These are phyloP conservation scores for Schizosaccharomyces cryophilus DNA, from an alignment of 805 yeast species.

Conservation along the genomic window DNA sequence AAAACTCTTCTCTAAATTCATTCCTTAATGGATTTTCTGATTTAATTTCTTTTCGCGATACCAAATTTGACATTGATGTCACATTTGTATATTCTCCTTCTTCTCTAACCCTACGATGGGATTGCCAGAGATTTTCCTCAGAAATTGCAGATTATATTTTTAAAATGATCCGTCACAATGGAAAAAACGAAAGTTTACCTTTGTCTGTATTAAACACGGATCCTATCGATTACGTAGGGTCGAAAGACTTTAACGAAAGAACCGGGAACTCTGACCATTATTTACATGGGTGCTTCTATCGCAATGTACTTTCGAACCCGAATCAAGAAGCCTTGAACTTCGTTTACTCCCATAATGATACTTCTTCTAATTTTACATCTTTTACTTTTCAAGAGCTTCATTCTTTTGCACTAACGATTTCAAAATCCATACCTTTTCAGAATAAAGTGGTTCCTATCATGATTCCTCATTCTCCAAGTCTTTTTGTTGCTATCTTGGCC, in stretches of 20 bases:
- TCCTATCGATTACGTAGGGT: neutral
- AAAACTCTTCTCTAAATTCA: too few species aligned
- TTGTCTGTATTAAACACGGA: neutral
- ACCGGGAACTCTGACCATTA: neutral
- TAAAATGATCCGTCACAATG: neutral
- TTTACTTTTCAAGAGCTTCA: neutral
- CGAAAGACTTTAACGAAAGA: too few species aligned
- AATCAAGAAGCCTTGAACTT: neutral
- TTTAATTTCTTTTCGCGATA: too few species aligned
- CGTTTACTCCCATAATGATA: neutral
- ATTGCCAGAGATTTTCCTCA: too few species aligned
- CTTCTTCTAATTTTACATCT: neutral
- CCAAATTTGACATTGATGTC: too few species aligned
- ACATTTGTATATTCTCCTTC: too few species aligned
- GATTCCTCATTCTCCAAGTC: slow-evolving; percentile 7
- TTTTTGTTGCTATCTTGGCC: slow-evolving; percentile 9
- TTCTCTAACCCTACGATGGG: too few species aligned
- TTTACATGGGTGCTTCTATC: neutral
- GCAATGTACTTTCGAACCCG: neutral
- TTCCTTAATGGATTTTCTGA: too few species aligned
- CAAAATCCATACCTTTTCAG: neutral
- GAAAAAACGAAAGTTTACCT: neutral
- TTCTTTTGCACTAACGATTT: neutral
- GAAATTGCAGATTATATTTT: too few species aligned
- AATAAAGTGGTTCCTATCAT: slow-evolving; percentile 7